Conservation (phyloP, 2,329 filamentous ascomycete species). For the Myriosclerotinia duriaeana region DNA sequence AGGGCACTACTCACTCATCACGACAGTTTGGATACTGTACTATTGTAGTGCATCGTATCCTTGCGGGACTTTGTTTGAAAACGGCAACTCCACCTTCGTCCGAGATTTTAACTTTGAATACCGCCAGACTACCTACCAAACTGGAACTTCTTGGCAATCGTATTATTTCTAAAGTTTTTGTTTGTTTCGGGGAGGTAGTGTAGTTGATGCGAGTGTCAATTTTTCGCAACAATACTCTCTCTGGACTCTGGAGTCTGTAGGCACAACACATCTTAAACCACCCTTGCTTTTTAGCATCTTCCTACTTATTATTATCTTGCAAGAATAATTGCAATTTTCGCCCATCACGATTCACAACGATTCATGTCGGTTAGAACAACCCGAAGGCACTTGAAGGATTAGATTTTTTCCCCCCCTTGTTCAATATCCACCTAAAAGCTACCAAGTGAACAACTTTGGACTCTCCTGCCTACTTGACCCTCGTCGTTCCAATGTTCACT, state of each 20-base stretch:
- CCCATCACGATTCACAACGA: not conserved
- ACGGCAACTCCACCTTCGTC: not conserved
- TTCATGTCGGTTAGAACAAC: not conserved
- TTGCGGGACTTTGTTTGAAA: slow-evolving; percentile 3
- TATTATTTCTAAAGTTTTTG: not conserved
- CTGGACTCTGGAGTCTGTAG: no score
- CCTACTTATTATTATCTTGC: not conserved
- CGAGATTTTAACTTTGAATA: not conserved
- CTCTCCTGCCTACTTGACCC: not conserved
- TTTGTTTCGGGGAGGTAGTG: not conserved
- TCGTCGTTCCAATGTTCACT: slow-evolving; percentile 9
- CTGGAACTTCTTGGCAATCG: not conserved
- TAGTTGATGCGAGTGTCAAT: not conserved
- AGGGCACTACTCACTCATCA: no score
- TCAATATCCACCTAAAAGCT: not conserved
- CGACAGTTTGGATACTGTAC: no score
- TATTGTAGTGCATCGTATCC: not conserved
- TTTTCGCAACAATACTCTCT: not conserved
- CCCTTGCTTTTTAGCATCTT: not conserved
- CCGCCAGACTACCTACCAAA: not conserved
- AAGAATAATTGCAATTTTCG: not conserved
- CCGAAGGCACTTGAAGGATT: slow-evolving; percentile 4
- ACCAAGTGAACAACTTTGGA: slow-evolving; percentile 2
- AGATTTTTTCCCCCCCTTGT: not conserved
- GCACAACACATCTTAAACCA: not conserved